Evolutionary conservation across 306 rosid genomes (phyloP).

Genomic region (Cicer yamashitae): DNA sequence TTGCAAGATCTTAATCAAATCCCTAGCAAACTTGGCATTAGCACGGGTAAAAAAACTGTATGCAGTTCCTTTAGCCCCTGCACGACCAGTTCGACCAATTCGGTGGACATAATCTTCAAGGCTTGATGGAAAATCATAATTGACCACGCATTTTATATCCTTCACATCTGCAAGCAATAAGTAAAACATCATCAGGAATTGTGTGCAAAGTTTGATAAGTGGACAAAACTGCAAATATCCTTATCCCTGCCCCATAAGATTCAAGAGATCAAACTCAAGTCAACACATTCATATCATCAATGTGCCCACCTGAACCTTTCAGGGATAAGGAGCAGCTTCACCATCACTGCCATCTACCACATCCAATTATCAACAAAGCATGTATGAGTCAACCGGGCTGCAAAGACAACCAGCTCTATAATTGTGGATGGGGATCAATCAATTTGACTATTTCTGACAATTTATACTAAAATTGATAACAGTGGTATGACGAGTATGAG

Average conservation of each 20-base stretch:
- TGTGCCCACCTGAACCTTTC: slow-evolving; percentile 99
- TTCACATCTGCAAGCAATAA: slow-evolving; percentile 83
- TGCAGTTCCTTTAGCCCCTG: slow-evolving; percentile 96
- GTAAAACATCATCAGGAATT: slow-evolving; percentile 41
- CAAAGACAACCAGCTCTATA: slow-evolving; percentile 88
- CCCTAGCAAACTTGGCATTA: slow-evolving; percentile 74
- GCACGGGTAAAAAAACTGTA: slow-evolving; percentile 80
- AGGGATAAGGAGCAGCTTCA: slow-evolving; percentile 99
- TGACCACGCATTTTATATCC: slow-evolving; percentile 93
- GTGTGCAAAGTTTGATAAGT: slow-evolving; percentile 17
- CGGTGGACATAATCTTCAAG: slow-evolving; percentile 96
- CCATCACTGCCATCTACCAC: slow-evolving; percentile 70
- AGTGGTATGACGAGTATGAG: slow-evolving; percentile 43
- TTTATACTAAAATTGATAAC: slow-evolving; percentile 39
- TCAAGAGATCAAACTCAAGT: slow-evolving; percentile 77
- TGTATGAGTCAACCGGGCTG: slow-evolving; percentile 97
- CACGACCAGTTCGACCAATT: slow-evolving; percentile 98
- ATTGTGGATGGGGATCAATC: slow-evolving; percentile 90
- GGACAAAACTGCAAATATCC: slow-evolving; percentile 78
- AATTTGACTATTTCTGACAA: slow-evolving; percentile 49
- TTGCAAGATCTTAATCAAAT: slow-evolving; percentile 77
- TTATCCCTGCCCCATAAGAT: slow-evolving; percentile 91
- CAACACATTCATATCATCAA: slow-evolving; percentile 86
- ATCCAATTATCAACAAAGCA: slow-evolving; percentile 71
- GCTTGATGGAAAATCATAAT: slow-evolving; percentile 92